Conservation (phyloP, 139 green algal genomes). For the Volvox reticuliferus region DNA sequence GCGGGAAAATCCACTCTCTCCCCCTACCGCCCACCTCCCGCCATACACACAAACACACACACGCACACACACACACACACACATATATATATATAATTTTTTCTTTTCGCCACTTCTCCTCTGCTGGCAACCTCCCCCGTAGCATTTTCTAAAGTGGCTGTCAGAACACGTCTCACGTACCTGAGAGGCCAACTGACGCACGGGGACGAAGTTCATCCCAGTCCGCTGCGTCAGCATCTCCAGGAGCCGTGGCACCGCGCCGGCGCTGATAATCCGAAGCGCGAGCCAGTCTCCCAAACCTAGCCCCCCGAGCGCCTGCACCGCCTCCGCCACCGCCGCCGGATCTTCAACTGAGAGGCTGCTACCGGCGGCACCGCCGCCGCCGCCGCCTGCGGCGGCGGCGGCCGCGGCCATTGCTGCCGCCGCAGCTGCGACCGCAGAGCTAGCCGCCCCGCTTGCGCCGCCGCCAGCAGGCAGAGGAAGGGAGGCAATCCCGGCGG, state of each 20-base stretch:
- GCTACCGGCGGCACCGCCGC: neutral
- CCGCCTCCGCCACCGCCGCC: neutral
- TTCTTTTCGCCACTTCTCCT: too few species aligned
- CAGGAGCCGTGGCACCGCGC: slow-evolving; percentile 37
- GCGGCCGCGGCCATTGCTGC: slow-evolving; percentile 8
- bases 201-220: slow-evolving; percentile 19
- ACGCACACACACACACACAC: too few species aligned
- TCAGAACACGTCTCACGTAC: too few species aligned
- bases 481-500: neutral
- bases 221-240: slow-evolving; percentile 40
- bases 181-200: slow-evolving; percentile 29
- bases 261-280: slow-evolving; percentile 26
- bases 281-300: slow-evolving; percentile 43
- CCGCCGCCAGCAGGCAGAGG: neutral
- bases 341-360: neutral
- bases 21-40: too few species aligned
- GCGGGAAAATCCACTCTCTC: too few species aligned
- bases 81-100: too few species aligned
- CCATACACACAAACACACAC: too few species aligned
- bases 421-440: neutral
- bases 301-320: slow-evolving; percentile 18
- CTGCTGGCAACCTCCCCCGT: neutral
- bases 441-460: neutral
- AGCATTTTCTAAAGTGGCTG: too few species aligned
- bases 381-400: too few species aligned